Evolutionary conservation across 192 early-diverging fungal species (phyloP), one percentile per base, ranked within the genome.

Genomic region (Dispira parvispora): DNA sequence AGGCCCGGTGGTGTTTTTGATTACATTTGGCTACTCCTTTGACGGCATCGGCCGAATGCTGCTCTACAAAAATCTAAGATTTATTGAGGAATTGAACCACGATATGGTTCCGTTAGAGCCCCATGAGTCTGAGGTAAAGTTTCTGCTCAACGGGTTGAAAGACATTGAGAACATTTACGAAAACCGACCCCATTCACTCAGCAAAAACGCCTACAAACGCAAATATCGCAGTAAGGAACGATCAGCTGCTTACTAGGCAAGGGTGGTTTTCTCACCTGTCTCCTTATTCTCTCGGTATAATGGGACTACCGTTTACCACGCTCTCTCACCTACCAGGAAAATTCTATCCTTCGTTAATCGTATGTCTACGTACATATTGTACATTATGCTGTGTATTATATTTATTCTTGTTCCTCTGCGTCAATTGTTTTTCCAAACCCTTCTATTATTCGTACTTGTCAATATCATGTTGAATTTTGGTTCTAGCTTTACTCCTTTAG

Each of bases 81-180:
- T n/a, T 67, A 61, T 71, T 72, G 69, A 75, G 67, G 73, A 75
- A 26, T 25, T 55, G 18, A 55, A 55, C 21, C 32, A 38, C 32
- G 32, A 38, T 38, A 38, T 38, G 32, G 53, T 21, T 18, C 21
- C 13, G 1, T 28, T 21, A 3, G 25, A 26, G 21, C 53, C 53
- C 53, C n/a, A 20, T 4, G 53, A 55, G 4, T 55, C 53, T 0
- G 18, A 55, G 53, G 13, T 26, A 21, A 0, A 12, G 0, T 14
- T 13, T 25, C 53, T 55, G 8, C 23, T 55, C 18, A 9, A 14
- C 12, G 9, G 53, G 11, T 28, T 55, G 3, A 25, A 18, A 12
- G 25, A 18, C 11, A 55, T 55, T 25, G 23, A 55, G 53, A 18
- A 9, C 8, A 55, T 55, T 55, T 55, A 55, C 23, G 25, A 18